These are phyloP conservation scores for Melocanna baccifera DNA, from an alignment of 176 grass and related monocot species.

Conservation along the genomic window DNA sequence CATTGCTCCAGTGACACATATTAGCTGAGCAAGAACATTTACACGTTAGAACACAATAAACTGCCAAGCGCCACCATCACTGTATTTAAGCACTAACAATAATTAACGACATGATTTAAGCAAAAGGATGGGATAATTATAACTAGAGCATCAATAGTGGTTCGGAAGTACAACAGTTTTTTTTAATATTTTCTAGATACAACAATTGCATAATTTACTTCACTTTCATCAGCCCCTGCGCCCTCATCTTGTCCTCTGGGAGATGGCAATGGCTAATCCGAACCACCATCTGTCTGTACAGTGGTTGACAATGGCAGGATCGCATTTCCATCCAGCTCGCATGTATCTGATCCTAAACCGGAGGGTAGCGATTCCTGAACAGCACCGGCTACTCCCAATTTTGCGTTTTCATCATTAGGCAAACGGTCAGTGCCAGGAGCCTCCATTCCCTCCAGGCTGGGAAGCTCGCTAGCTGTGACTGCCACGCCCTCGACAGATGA, in stretches of 20 bases:
- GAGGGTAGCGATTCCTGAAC: neutral
- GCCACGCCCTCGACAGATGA: neutral
- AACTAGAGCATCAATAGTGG: neutral
- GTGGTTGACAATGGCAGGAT: neutral
- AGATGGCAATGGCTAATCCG: neutral
- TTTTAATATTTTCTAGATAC: conserved; percentile 17
- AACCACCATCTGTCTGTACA: neutral
- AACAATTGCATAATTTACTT: conserved; percentile 25
- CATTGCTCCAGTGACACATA: neutral
- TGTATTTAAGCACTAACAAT: neutral
- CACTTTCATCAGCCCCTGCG: neutral
- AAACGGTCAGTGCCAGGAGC: neutral
- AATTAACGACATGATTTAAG: neutral
- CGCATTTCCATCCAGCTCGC: neutral
- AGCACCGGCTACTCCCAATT: neutral
- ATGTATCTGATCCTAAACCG: neutral
- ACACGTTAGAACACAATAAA: neutral
- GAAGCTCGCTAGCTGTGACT: neutral
- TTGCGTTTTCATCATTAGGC: neutral
- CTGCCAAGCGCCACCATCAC: neutral
- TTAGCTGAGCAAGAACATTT: neutral
- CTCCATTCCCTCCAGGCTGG: conserved; percentile 1
- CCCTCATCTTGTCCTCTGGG: neutral
- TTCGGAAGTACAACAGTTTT: conserved; percentile 5
- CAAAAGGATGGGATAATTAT: neutral